Conservation (phyloP, 352 stramenopile genomes). For the Pythium aristosporum region DNA sequence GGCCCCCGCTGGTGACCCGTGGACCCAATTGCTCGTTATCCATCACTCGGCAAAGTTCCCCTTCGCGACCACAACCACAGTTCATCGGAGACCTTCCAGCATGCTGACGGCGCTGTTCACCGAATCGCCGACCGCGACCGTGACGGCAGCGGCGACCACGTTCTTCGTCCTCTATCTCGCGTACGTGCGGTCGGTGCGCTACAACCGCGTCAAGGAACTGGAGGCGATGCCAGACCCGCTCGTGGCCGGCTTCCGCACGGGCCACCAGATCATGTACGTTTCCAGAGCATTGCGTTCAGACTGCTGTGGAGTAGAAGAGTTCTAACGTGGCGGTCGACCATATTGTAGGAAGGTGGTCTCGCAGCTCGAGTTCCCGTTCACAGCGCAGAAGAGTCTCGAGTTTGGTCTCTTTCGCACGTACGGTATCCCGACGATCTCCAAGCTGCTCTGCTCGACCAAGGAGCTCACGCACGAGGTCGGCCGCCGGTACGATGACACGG, state of each 20-base stretch:
- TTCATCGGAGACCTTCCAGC: neutral
- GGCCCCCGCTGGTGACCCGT: too few relatives aligned
- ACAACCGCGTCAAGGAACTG: slow-evolving; percentile 13
- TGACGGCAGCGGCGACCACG: slow-evolving; percentile 5
- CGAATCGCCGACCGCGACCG: neutral
- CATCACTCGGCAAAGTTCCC: neutral
- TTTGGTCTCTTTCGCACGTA: slow-evolving; percentile 23
- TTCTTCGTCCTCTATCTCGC: slow-evolving; percentile 19
- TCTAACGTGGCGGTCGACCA: neutral
- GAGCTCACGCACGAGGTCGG: slow-evolving; percentile 12
- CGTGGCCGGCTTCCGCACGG: slow-evolving; percentile 10
- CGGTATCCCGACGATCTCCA: slow-evolving; percentile 18
- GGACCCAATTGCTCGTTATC: too few relatives aligned
- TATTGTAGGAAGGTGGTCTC: neutral
- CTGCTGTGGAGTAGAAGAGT: too few relatives aligned
- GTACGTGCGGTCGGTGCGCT: slow-evolving; percentile 17
- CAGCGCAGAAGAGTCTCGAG: slow-evolving; percentile 13
- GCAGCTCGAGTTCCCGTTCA: slow-evolving; percentile 19
- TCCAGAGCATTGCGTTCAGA: neutral
- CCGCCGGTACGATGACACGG: slow-evolving; percentile 20
- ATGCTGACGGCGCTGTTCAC: neutral
- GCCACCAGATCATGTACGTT: slow-evolving; percentile 15
- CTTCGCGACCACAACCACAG: neutral
- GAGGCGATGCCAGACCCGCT: slow-evolving; percentile 13
- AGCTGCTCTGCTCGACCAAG: slow-evolving; percentile 9